Percentiles rank a stretch among this genome's conserved stretches.
These are phyloP conservation scores for Microcera coccophila DNA, from an alignment of 2,329 filamentous ascomycete genomes.

Conservation along the genomic window DNA sequence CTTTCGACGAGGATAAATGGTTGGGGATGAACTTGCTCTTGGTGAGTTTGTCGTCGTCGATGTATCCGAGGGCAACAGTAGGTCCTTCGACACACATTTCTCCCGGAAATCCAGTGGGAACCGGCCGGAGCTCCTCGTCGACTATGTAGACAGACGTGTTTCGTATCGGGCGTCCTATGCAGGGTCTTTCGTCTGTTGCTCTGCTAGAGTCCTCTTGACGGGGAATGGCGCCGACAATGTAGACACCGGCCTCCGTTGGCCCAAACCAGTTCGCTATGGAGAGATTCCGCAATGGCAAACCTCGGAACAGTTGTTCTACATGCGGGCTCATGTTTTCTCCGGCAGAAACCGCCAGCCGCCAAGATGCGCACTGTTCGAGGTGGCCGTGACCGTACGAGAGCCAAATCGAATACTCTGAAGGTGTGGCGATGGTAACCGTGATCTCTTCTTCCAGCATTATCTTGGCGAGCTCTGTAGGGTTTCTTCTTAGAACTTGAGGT, in stretches of 20 bases:
- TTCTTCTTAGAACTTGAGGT: conserved; percentile 17
- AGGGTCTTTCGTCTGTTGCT: too few species aligned
- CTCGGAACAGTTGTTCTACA: too few species aligned
- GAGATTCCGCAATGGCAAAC: too few species aligned
- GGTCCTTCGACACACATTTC: conserved; percentile 28
- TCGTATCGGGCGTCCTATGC: too few species aligned
- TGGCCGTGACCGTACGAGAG: conserved; percentile 25
- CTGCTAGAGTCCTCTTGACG: too few species aligned
- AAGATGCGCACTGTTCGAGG: too few species aligned
- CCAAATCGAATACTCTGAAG: conserved; percentile 39
- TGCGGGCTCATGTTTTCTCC: too few species aligned
- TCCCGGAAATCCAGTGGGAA: conserved; percentile 11
- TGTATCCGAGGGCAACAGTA: conserved; percentile 38
- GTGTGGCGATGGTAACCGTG: conserved; percentile 37
- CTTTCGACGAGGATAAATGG: too few species aligned
- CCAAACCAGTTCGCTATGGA: too few species aligned
- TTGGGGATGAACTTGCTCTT: conserved; percentile 6
- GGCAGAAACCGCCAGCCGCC: too few species aligned
- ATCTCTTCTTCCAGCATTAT: conserved; percentile 35
- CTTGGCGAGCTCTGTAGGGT: conserved; percentile 33
- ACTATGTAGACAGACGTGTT: conserved; percentile 38
- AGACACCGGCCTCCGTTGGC: too few species aligned
- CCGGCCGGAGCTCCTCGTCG: conserved; percentile 24
- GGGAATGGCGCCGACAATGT: too few species aligned
- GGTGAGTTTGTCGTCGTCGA: conserved; percentile 22